Evolutionary conservation across 2,329 filamentous ascomycete genomes (phyloP).

Genomic region (Pseudocercospora pini-densiflorae): DNA sequence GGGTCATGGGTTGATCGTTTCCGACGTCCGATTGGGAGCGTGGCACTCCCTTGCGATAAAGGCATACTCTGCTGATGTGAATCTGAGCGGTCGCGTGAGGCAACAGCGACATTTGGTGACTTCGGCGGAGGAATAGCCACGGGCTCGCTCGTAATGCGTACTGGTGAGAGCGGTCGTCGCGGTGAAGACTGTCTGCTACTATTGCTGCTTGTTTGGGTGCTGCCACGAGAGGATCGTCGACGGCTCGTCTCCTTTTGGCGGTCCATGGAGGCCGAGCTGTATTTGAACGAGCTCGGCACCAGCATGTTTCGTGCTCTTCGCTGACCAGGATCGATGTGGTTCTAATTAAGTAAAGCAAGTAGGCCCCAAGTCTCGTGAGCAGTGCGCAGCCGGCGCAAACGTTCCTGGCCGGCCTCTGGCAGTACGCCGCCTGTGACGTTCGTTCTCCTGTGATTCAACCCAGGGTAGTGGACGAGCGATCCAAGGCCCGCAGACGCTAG

Average conservation of each 20-base stretch:
- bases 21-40: constrained; percentile 30
- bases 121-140: constrained; percentile 48
- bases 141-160: constrained; percentile 45
- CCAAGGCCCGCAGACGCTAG: constrained; percentile 5
- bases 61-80: constrained; percentile 37
- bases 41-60: constrained; percentile 22
- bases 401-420: background rate
- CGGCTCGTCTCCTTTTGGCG: constrained; percentile 23
- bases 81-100: constrained; percentile 34
- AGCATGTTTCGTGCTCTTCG: constrained; percentile 42
- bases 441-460: background rate
- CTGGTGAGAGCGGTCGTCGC: constrained; percentile 22
- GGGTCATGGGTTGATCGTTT: constrained; percentile 42
- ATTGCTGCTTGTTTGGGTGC: constrained; percentile 13
- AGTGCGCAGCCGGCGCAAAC: constrained; percentile 17
- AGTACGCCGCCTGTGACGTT: constrained; percentile 11
- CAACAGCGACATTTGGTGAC: constrained; percentile 36
- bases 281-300: constrained; percentile 52
- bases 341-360: constrained; percentile 20
- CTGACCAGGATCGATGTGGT: constrained; percentile 18
- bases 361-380: constrained; percentile 19
- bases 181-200: constrained; percentile 22
- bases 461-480: background rate
- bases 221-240: constrained; percentile 16
- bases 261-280: constrained; percentile 41